Evolutionary conservation across 1,139 yeast species (phyloP).

Genomic region (Candida frijolesensis): DNA sequence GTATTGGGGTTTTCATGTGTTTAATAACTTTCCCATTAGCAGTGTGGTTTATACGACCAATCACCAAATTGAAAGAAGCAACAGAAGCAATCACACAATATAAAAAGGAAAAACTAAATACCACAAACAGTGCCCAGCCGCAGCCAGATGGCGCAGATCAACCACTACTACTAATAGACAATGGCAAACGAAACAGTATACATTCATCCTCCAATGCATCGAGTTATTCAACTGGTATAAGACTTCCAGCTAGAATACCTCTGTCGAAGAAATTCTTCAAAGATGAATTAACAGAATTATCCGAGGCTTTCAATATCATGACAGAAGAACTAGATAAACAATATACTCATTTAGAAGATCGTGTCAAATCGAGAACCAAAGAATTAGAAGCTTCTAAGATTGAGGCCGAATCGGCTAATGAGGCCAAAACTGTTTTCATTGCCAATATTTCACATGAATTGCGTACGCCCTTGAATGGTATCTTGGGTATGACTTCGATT

Average conservation of each 20-base stretch:
- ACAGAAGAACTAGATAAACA: conserved; percentile 84
- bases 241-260: conserved; percentile 55
- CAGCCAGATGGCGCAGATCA: neutral
- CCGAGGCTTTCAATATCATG: conserved; percentile 90
- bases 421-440: conserved; percentile 90
- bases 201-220: conserved; percentile 35
- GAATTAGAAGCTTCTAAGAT: conserved; percentile 87
- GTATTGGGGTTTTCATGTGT: conserved; percentile 75
- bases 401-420: conserved; percentile 92
- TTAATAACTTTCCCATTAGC: conserved; percentile 80
- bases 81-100: conserved; percentile 62
- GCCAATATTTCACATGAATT: conserved; percentile 96
- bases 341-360: conserved; percentile 80
- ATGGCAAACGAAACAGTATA: conserved; percentile 27
- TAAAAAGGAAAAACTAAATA: conserved; percentile 27
- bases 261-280: conserved; percentile 61
- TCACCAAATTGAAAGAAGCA: conserved; percentile 77
- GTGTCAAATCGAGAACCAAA: conserved; percentile 85
- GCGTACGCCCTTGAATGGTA: conserved; percentile 94
- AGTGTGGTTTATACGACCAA: conserved; percentile 83
- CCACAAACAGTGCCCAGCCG: neutral
- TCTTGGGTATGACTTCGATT: conserved; percentile 92
- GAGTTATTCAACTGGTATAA: conserved; percentile 40
- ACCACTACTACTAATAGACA: neutral
- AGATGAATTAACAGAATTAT: conserved; percentile 85